Percentiles rank a stretch among this genome's conserved stretches.
Evolutionary conservation across 1,284 basidiomycete species (phyloP).

Genomic region (Pseudomicrostroma phylloplanum): DNA sequence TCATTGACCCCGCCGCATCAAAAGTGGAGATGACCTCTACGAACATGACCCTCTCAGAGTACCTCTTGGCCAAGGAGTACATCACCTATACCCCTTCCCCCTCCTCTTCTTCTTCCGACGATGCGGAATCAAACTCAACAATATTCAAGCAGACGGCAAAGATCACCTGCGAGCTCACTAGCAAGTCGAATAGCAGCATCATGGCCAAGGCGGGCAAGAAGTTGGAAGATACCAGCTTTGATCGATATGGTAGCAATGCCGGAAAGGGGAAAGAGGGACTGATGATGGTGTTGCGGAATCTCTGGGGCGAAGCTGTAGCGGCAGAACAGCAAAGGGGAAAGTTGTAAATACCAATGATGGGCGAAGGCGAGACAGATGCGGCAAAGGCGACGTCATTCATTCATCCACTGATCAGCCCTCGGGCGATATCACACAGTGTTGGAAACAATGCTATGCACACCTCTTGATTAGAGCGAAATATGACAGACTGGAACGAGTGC

Average conservation of each 20-base stretch:
- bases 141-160: constrained; percentile 73
- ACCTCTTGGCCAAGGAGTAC: constrained; percentile 78
- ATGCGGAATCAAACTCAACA: constrained; percentile 54
- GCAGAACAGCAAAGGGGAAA: neutral
- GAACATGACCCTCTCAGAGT: constrained; percentile 73
- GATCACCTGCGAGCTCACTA: constrained; percentile 68
- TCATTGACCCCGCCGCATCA: constrained; percentile 53
- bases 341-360: too few relatives aligned
- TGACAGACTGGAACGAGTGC: too few relatives aligned
- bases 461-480: too few relatives aligned
- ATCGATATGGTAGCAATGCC: constrained; percentile 81
- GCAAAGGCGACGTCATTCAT: too few relatives aligned
- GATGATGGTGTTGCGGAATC: constrained; percentile 69
- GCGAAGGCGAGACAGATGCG: too few relatives aligned
- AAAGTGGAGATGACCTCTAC: constrained; percentile 34
- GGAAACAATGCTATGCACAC: too few relatives aligned
- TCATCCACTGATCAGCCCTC: too few relatives aligned
- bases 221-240: constrained; percentile 72
- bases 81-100: constrained; percentile 70
- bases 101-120: neutral
- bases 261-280: constrained; percentile 76
- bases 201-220: constrained; percentile 62
- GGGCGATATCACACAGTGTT: too few relatives aligned
- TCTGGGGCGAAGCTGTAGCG: constrained; percentile 54
- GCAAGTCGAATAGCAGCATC: constrained; percentile 40